Percentiles rank a stretch among this genome's conserved stretches.
Conservation (phyloP, 805 yeast species). For the Cyberlindnera samutprakarnensis region DNA sequence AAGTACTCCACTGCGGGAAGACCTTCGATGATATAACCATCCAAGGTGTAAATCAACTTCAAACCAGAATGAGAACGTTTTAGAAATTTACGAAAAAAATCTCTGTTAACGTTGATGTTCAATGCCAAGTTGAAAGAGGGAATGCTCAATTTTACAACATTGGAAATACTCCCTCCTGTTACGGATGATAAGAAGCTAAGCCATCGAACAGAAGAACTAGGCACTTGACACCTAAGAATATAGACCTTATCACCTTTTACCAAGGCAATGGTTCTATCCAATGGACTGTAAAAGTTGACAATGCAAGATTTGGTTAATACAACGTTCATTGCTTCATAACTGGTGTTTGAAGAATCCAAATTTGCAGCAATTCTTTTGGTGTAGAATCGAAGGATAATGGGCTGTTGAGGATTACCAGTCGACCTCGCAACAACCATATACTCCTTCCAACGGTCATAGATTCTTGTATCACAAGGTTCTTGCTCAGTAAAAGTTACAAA, state of each 20-base stretch:
- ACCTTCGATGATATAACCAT: constrained; percentile 22
- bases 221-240: constrained; percentile 48
- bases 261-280: constrained; percentile 66
- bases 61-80: not conserved
- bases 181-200: constrained; percentile 44
- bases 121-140: constrained; percentile 30
- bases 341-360: constrained; percentile 7
- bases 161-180: constrained; percentile 36
- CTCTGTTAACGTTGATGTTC: constrained; percentile 17
- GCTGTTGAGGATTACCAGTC: constrained; percentile 43
- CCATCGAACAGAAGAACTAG: constrained; percentile 55
- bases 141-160: constrained; percentile 36
- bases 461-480: constrained; percentile 45
- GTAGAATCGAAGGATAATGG: constrained; percentile 59
- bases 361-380: constrained; percentile 32
- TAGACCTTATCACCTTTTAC: constrained; percentile 33
- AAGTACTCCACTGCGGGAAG: constrained; percentile 30
- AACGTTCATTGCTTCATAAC: constrained; percentile 24
- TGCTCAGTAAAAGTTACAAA: constrained; percentile 37
- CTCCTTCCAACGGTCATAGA: constrained; percentile 74
- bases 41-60: constrained; percentile 1
- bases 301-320: constrained; percentile 22
- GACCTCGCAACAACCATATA: constrained; percentile 63
- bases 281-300: constrained; percentile 51
- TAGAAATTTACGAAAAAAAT: constrained; percentile 5